These are phyloP conservation scores for Vaccinium macrocarpon DNA, from an alignment of 148 eudicot genomes.

Conservation along the genomic window DNA sequence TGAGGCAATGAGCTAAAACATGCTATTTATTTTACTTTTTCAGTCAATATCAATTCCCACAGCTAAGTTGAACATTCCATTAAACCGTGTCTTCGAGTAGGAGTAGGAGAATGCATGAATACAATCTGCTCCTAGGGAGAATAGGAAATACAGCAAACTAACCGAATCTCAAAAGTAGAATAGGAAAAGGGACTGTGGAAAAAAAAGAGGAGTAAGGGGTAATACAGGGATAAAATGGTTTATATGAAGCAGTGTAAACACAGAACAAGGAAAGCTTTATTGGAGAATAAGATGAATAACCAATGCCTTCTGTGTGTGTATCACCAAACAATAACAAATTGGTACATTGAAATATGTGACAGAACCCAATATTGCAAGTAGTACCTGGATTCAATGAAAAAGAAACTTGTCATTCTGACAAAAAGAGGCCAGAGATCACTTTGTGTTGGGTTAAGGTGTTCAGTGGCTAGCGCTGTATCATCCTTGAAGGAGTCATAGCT, in stretches of 20 bases:
- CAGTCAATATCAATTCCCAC: background rate
- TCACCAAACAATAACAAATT: background rate
- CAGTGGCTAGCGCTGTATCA: conserved; percentile 25
- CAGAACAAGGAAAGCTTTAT: background rate
- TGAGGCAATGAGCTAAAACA: background rate
- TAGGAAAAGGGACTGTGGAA: background rate
- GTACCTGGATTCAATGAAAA: conserved; percentile 69
- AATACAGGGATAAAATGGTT: background rate
- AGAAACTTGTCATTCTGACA: conserved; percentile 72
- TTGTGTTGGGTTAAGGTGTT: conserved; percentile 23
- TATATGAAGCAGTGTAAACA: conserved; percentile 8
- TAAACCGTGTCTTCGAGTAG: background rate
- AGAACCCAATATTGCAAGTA: background rate
- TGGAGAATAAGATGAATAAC: conserved; percentile 6
- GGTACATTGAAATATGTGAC: background rate
- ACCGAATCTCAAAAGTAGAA: background rate
- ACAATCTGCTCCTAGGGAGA: background rate
- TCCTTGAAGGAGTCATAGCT: conserved; percentile 20
- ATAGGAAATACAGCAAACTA: background rate
- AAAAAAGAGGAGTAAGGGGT: background rate
- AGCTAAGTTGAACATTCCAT: background rate
- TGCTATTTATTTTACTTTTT: conserved; percentile 1
- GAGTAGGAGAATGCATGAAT: background rate
- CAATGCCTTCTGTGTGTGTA: background rate
- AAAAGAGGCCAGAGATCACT: conserved; percentile 61